A percentile compares a stretch with the other conserved stretches of the same genome.
phyloP scores from a whole-genome alignment of 2,329 filamentous ascomycete genomes.

The Hypocrella siamensis region DNA sequence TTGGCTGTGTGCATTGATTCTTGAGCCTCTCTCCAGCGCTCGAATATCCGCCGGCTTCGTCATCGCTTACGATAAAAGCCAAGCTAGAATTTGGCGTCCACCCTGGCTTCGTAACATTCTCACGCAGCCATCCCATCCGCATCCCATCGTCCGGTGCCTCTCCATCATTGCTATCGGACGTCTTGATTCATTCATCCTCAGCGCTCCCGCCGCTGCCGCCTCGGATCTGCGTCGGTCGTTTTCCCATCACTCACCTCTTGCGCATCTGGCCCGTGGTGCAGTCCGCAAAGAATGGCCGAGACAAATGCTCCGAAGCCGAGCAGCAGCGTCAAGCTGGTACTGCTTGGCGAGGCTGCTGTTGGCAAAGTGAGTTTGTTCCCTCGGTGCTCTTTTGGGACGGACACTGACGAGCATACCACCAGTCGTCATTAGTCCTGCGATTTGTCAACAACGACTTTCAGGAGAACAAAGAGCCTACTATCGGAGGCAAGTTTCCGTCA shows the following conservation, averaged over 20 bases:
- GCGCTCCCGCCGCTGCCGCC: neutral
- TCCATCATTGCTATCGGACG: neutral
- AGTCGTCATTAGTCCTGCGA: conserved; percentile 94
- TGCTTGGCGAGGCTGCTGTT: conserved; percentile 92
- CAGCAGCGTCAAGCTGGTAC: conserved; percentile 98
- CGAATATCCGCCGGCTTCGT: too few species aligned
- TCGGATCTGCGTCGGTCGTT: too few species aligned
- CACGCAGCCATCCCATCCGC: neutral
- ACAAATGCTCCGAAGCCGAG: conserved; percentile 75
- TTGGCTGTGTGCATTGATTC: too few species aligned
- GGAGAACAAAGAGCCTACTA: conserved; percentile 98
- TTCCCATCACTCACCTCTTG: neutral
- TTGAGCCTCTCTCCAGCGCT: too few species aligned
- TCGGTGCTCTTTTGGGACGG: neutral
- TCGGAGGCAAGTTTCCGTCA: conserved; percentile 73
- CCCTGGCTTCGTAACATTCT: neutral
- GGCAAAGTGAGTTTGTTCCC: conserved; percentile 59
- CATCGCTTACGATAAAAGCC: too few species aligned
- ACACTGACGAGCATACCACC: conserved; percentile 10
- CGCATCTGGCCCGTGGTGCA: too few species aligned
- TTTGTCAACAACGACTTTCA: conserved; percentile 99
- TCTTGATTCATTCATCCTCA: neutral
- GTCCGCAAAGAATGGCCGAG: conserved; percentile 19
- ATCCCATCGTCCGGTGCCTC: neutral
- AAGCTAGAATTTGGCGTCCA: too few species aligned